Conservation (phyloP, 495 filamentous ascomycete species). For the Aspergillus bridgeri region DNA sequence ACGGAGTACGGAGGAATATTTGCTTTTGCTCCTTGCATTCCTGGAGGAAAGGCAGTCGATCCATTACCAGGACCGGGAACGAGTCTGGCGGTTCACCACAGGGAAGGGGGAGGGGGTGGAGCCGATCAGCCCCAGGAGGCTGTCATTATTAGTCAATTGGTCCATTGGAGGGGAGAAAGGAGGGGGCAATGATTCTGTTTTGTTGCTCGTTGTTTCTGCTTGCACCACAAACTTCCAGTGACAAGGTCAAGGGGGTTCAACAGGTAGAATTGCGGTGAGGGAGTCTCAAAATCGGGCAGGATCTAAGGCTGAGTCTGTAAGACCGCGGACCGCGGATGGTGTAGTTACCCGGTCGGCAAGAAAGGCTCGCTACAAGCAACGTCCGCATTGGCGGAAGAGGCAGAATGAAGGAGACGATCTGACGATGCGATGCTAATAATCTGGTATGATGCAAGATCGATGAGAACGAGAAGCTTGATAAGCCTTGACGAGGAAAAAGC, state of each 20-base stretch:
- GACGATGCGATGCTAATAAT: not conserved
- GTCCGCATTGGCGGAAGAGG: too few species aligned
- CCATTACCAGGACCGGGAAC: not conserved
- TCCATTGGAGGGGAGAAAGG: not conserved
- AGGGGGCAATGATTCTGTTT: not conserved
- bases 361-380: not conserved
- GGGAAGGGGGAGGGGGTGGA: not conserved
- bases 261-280: not conserved
- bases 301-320: not conserved
- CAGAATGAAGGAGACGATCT: not conserved
- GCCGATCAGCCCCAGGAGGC: not conserved
- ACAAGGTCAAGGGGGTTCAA: not conserved
- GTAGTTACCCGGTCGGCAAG: not conserved
- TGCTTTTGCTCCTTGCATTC: not conserved
- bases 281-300: not conserved
- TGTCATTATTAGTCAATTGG: not conserved
- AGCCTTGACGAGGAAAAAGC: slow-evolving; percentile 18
- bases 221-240: not conserved
- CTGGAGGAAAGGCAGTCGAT: not conserved
- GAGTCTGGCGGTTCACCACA: not conserved
- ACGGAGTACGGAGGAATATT: not conserved
- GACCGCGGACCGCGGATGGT: not conserved
- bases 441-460: slow-evolving; percentile 14
- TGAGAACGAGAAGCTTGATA: slow-evolving; percentile 10
- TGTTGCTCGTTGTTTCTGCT: not conserved